A percentile compares a stretch with the other conserved stretches of the same genome.
Evolutionary conservation across 192 early-diverging fungal species (phyloP).

Genomic region (Globomyces pollinis-pini): DNA sequence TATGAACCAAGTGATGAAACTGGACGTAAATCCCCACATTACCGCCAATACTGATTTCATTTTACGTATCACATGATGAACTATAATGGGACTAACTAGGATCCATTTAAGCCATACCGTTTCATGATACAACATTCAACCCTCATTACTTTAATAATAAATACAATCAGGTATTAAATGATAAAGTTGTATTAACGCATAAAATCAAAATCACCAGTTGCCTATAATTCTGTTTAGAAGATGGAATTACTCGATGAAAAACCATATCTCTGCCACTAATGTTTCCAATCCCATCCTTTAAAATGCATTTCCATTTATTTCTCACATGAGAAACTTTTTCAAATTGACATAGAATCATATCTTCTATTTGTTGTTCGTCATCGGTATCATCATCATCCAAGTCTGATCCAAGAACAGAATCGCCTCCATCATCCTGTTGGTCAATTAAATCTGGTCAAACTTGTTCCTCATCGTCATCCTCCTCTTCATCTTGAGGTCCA

Average conservation of each 20-base stretch:
- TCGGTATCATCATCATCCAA: slow-evolving; percentile 43
- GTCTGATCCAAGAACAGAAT: slow-evolving; percentile 31
- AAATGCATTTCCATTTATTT: slow-evolving; percentile 98
- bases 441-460: background rate
- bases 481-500: slow-evolving; percentile 9
- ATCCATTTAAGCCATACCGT: too few species aligned
- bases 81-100: too few species aligned
- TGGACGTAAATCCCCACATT: too few species aligned
- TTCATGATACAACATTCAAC: too few species aligned
- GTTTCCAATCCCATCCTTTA: slow-evolving; percentile 94
- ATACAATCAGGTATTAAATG: too few species aligned
- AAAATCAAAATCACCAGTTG: slow-evolving; percentile 96
- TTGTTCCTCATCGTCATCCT: slow-evolving; percentile 13
- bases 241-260: slow-evolving; percentile 65
- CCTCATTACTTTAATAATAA: too few species aligned
- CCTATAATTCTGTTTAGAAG: slow-evolving; percentile 18
- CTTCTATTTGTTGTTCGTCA: slow-evolving; percentile 18
- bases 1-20: too few species aligned
- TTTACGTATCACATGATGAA: too few species aligned
- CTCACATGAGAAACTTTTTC: slow-evolving; percentile 80
- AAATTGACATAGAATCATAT: slow-evolving; percentile 42
- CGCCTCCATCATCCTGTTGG: slow-evolving; percentile 18
- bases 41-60: too few species aligned
- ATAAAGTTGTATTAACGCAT: too few species aligned
- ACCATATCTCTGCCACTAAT: slow-evolving; percentile 92